Base-by-base conservation (phyloP, 1,284 basidiomycete genomes). In the Acaromyces ingoldii region DNA sequence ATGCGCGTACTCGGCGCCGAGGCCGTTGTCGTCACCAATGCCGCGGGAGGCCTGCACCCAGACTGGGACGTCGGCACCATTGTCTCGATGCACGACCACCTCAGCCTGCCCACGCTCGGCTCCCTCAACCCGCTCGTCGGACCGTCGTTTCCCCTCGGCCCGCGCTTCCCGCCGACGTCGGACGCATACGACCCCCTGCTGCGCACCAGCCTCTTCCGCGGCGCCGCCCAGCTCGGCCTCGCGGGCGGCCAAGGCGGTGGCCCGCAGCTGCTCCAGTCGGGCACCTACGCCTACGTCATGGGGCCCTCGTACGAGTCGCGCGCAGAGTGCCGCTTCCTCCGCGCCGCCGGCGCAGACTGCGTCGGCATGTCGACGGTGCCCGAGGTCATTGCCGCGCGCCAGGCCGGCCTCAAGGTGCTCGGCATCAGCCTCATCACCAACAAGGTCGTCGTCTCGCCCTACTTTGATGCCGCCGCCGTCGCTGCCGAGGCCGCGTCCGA, bases 341-440 rank as follows among this genome's bases (percentile, higher is more conserved):
- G 57, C 6, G 36, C 28, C 9, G 56, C 57, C 6, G 67, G 67
- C 10, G 67, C 64, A 15, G 87, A 89, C 65, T 85, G 89, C 6
- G 88, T 90, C 1, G 88, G 88, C 2, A 90, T 91, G 88, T 88
- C 85, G 62, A 91, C 89, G 0, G 82, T 90, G n/a, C 88, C 88
- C 0, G 88, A 91, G 77, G 87, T 90, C n/a, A 78, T 90, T 17
- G 86, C 83, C 0, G 89, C 86, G 19, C 78, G 83, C 45, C 85
- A 89, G 66, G 85, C 53, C 2, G 68, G 84, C 0, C 58, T 91
- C 57, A 80, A 86, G 48, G 82, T 87, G 28, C 77, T 87, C 72
- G 88, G 87, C 9, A 78, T 91, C 40, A 87, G 84, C 60, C 78
- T 91, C 37, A 87, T 89, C 38, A 89, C 88, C 28, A 91, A 91